Evolutionary conservation across 495 filamentous ascomycete species (phyloP).

Genomic region (Arthonia radiata): DNA sequence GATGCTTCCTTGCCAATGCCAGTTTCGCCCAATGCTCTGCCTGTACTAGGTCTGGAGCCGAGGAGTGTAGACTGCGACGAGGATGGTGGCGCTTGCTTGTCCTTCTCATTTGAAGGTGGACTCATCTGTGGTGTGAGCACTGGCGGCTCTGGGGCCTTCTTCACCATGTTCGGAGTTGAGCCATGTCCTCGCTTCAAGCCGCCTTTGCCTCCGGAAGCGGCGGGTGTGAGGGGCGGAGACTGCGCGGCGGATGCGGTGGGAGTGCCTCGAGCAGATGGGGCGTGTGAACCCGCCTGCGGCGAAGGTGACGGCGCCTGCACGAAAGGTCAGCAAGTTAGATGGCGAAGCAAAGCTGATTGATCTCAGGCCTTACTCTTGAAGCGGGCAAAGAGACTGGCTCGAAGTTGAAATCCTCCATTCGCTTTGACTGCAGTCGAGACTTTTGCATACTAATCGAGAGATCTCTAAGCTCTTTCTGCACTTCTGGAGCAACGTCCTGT

Average conservation of each 20-base stretch:
- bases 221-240: conserved; percentile 75
- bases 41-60: conserved; percentile 2
- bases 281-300: conserved; percentile 11
- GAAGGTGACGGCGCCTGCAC: conserved; percentile 6
- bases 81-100: conserved; percentile 8
- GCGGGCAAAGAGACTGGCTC: conserved; percentile 70
- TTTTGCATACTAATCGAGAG: conserved; percentile 47
- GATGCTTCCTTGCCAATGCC: no score
- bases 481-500: conserved; percentile 21
- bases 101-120: conserved; percentile 10
- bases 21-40: conserved; percentile 3
- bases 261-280: conserved; percentile 2
- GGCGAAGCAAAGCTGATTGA: conserved; percentile 13
- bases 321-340: conserved; percentile 2
- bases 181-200: no score
- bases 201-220: conserved; percentile 44
- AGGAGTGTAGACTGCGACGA: no score
- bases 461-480: conserved; percentile 40
- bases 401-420: conserved; percentile 67
- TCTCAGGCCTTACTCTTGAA: conserved; percentile 47
- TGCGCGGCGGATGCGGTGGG: conserved; percentile 36
- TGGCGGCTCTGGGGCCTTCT: conserved; percentile 27
- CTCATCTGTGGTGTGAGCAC: conserved; percentile 8
- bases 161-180: no score
- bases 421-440: conserved; percentile 49